Evolutionary conservation across 495 filamentous ascomycete species (phyloP).

Genomic region (Penicillium odoratum): DNA sequence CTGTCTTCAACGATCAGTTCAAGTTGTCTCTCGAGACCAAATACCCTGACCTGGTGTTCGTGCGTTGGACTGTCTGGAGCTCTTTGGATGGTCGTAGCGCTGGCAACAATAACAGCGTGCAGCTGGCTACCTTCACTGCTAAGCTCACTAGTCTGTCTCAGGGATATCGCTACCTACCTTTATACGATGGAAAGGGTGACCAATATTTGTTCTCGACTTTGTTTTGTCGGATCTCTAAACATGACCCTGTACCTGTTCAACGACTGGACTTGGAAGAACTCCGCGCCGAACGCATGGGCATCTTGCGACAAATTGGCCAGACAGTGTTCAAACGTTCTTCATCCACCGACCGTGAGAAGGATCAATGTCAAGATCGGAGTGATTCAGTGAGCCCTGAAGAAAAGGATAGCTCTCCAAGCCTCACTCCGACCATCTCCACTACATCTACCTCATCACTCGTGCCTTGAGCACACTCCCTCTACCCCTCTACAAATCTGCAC

Average conservation of each 20-base stretch:
- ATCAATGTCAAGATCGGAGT: conserved; percentile 32
- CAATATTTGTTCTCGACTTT: conserved; percentile 92
- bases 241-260: conserved; percentile 52
- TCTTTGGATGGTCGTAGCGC: conserved; percentile 66
- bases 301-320: conserved; percentile 50
- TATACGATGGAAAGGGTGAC: conserved; percentile 85
- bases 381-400: conserved; percentile 37
- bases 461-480: conserved; percentile 14
- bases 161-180: conserved; percentile 94
- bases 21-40: conserved; percentile 80
- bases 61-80: conserved; percentile 88
- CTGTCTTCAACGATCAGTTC: conserved; percentile 74
- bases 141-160: conserved; percentile 87
- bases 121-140: conserved; percentile 84
- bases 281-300: conserved; percentile 48
- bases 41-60: conserved; percentile 89
- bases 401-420: conserved; percentile 35
- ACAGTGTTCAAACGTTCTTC: conserved; percentile 52
- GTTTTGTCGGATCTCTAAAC: conserved; percentile 80
- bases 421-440: conserved; percentile 43
- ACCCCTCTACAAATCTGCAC: not conserved
- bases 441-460: conserved; percentile 40
- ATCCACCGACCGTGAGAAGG: conserved; percentile 48
- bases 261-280: conserved; percentile 49
- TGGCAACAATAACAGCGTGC: conserved; percentile 60